Conservation (phyloP, 176 grass and related monocot species). For the Oryza officinalis region DNA sequence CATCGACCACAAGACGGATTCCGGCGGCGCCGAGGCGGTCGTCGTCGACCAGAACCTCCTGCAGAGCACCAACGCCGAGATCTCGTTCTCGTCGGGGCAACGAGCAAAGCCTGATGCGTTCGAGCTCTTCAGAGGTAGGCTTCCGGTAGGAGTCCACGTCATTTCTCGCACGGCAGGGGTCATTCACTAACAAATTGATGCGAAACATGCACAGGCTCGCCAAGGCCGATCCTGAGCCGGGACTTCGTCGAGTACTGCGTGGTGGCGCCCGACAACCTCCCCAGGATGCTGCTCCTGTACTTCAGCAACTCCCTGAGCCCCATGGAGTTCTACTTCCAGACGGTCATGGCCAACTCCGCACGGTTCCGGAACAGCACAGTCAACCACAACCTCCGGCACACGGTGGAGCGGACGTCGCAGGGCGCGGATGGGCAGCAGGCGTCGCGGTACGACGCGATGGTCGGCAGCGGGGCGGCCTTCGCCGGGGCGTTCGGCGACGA, state of each 20-base stretch:
- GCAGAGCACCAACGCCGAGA: constrained; percentile 49
- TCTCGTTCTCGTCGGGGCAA: constrained; percentile 39
- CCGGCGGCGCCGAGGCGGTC: constrained; percentile 6
- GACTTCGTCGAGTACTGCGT: constrained; percentile 59
- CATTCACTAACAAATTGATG: neutral
- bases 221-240: constrained; percentile 49
- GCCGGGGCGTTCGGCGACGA: constrained; percentile 39
- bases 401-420: neutral
- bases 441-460: constrained; percentile 44
- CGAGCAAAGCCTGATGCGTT: constrained; percentile 51
- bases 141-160: neutral
- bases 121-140: constrained; percentile 46
- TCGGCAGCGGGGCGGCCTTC: constrained; percentile 48
- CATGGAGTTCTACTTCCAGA: constrained; percentile 63
- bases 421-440: neutral
- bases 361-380: constrained; percentile 52
- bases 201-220: constrained; percentile 36
- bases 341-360: constrained; percentile 54
- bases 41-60: constrained; percentile 52
- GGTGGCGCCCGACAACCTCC: constrained; percentile 50
- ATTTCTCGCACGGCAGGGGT: neutral
- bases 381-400: constrained; percentile 47
- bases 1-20: constrained; percentile 57
- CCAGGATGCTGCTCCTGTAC: constrained; percentile 67
- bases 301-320: constrained; percentile 53